Evolutionary conservation across 225 moss, liverwort and hornwort species (phyloP).

Genomic region (Antitrichia curtipendula): DNA sequence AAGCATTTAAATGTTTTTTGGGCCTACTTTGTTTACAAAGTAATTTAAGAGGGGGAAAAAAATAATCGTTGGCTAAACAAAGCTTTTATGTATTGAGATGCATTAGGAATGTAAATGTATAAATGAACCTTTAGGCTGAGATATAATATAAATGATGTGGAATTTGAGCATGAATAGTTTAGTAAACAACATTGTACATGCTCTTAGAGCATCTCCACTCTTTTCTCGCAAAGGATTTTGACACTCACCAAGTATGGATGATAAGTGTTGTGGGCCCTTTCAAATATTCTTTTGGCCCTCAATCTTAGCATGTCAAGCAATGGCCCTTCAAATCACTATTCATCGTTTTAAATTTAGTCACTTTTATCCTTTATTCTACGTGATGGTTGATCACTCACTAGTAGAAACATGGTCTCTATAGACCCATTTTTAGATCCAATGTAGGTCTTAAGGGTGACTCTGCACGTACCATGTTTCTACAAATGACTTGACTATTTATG

Average conservation of each 20-base stretch:
- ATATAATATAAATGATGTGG: neutral
- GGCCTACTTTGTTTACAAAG: neutral
- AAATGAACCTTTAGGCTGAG: rapidly evolving
- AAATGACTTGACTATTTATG: neutral
- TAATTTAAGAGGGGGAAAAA: rapidly evolving
- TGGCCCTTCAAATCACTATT: neutral
- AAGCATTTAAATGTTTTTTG: too few species aligned
- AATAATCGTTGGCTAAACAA: neutral
- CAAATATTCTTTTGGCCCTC: neutral
- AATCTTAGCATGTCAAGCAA: rapidly evolving
- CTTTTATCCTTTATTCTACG: neutral
- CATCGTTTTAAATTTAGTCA: neutral
- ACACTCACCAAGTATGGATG: neutral
- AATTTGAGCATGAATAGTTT: neutral
- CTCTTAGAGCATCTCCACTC: neutral
- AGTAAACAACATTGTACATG: neutral
- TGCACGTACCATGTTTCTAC: rapidly evolving
- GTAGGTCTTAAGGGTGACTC: rapidly evolving
- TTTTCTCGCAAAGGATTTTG: too few species aligned
- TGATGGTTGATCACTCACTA: neutral
- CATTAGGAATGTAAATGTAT: neutral
- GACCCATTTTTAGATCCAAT: neutral
- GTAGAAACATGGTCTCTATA: rapidly evolving
- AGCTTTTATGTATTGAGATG: neutral
- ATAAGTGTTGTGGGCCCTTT: rapidly evolving